Percentiles rank a stretch among this genome's conserved stretches.
Conservation (phyloP, 208 protist genomes). For the Leishmania braziliensis region DNA sequence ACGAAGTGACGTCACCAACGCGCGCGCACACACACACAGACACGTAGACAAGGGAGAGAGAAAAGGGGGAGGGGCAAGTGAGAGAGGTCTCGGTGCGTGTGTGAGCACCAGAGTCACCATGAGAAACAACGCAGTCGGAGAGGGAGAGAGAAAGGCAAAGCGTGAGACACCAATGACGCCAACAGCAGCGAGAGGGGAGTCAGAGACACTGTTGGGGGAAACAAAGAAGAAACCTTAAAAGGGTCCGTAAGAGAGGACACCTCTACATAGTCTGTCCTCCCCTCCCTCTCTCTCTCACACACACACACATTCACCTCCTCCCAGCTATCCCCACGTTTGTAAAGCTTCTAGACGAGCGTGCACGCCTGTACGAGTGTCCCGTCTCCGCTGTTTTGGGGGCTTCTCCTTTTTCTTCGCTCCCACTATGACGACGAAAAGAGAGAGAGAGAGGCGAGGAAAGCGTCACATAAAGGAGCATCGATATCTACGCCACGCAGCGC, state of each 20-base stretch:
- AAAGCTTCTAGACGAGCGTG: not conserved
- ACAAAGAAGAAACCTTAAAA: constrained; percentile 10
- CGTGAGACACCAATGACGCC: not conserved
- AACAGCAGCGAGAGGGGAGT: not conserved
- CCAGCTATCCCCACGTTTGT: not conserved
- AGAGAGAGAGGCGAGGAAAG: not conserved
- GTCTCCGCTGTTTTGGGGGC: not conserved
- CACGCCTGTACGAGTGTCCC: too few relatives aligned
- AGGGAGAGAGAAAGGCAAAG: not conserved
- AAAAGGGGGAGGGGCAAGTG: not conserved
- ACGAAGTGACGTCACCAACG: not conserved
- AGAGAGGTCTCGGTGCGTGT: not conserved
- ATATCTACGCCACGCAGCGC: not conserved
- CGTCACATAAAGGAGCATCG: not conserved
- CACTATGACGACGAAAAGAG: not conserved
- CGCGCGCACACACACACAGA: not conserved
- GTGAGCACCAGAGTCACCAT: not conserved
- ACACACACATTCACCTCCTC: not conserved
- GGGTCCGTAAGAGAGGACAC: not conserved
- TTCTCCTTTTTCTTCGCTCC: not conserved
- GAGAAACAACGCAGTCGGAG: not conserved
- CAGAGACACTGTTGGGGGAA: not conserved
- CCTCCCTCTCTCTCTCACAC: not conserved
- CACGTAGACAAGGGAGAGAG: not conserved
- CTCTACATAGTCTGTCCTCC: not conserved